Evolutionary conservation across 306 rosid species (phyloP), one percentile per base, ranked within the genome.

Genomic region (Quercus variabilis): DNA sequence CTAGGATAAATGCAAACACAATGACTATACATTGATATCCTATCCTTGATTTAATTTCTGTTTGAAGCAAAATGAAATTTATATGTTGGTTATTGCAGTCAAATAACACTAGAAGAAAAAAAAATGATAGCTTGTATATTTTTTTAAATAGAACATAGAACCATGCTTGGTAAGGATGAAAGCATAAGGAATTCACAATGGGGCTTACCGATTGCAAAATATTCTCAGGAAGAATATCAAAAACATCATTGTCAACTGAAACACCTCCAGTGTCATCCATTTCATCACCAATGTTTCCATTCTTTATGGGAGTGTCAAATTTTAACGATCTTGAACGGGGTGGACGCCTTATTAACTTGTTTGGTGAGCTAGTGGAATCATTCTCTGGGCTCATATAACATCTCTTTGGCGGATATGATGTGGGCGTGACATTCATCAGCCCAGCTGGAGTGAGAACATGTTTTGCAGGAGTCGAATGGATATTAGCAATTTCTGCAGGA

Each of bases 221-320:
- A 35, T 35, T 35, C 41, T 35, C 41, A 35, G 41, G 8, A 35
- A 35, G 41, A 35, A 35, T 35, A 35, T 35, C 41, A 35, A 35
- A 35, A 35, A 35, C 41, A 35, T 35, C 41, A 35, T 1, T 35
- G 5, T 35, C 41, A 35, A 35, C 41, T 35, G 41, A 35, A 35
- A 35, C 41, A 35, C 41, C 75, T 28, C 69, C 63, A 14, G 19
- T 64, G 79, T 41, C 83, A 85, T 65, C 80, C 60, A 23, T 23
- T 64, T 84, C 84, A 72, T 63, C 55, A 18, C 75, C 76, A 30
- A 14, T 21, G 54, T 26, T 67, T 69, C 56, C 85, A 79, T 81
- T 86, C 86, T 90, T 94, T 76, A 87, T 82, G 3, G 93, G 98
- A 79, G 93, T 80, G 84, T 89, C 92, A 55, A 91, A 94, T 80